phyloP scores from a whole-genome alignment of 345 rosid genomes.

The Euclidium syriacum region DNA sequence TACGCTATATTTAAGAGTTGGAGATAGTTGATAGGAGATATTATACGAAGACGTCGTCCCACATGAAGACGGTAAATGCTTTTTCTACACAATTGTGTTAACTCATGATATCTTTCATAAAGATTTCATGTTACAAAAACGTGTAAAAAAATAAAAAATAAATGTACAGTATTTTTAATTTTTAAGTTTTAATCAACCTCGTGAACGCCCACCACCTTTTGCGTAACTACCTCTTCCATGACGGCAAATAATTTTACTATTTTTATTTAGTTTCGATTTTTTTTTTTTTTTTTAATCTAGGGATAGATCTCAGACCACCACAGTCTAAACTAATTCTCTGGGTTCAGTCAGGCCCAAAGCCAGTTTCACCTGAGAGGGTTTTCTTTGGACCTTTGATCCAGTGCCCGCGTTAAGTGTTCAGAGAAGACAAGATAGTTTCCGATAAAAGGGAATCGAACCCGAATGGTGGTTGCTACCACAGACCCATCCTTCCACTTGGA shows the following conservation, averaged over 20 bases:
- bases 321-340: too few relatives aligned
- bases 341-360: too few relatives aligned
- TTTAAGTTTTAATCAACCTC: constrained; percentile 40
- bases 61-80: constrained; percentile 81
- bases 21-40: not conserved
- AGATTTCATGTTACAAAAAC: constrained; percentile 24
- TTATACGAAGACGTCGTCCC: constrained; percentile 43
- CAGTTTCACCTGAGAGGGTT: too few relatives aligned
- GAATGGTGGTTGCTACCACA: too few relatives aligned
- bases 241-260: not conserved
- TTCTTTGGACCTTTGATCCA: too few relatives aligned
- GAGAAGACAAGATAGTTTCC: too few relatives aligned
- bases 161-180: not conserved
- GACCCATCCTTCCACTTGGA: too few relatives aligned
- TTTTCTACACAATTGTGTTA: constrained; percentile 19
- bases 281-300: not conserved
- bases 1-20: not conserved
- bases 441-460: too few relatives aligned
- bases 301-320: too few relatives aligned
- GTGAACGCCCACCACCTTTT: constrained; percentile 50
- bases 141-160: constrained; percentile 14
- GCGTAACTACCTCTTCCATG: constrained; percentile 16
- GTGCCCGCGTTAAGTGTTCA: too few relatives aligned
- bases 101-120: constrained; percentile 19
- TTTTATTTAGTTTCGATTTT: not conserved